Base-by-base conservation (phyloP, 1,284 basidiomycete genomes). In the Gomphus sp. region DNA sequence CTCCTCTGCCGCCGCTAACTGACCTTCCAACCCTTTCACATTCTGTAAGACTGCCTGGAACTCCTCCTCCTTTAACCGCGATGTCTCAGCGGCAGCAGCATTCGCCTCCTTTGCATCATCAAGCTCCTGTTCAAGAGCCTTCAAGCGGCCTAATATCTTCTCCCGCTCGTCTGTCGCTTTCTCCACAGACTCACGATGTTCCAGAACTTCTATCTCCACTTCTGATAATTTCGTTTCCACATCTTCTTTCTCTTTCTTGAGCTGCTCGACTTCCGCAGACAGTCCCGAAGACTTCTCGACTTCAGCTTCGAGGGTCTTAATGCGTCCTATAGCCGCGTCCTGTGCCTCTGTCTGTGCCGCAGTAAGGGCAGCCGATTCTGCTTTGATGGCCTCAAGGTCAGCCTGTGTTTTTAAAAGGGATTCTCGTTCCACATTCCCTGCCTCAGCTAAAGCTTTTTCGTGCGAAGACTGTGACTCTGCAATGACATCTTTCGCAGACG, bases 191-290 rank as follows among this genome's bases (percentile, higher is more conserved):
- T 89, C 87, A 68, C 81, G 88, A 60, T 88, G 69, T 71, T 93
- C 91, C 56, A 93, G 74, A 41, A 91, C 77, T 66, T 91, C 86
- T 51, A 89, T 73, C 71, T 93, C 88, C 12, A 93, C 76, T 63
- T 89, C 85, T 0, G 85, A 88, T 12, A 94, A 76, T 68, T 85
- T 91, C 65, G 75, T 80, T 51, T 85, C 82, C 54, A 76, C 81
- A 64, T 92, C 90, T 63, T 89, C 88, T 66, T 84, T 83, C 71
- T 91, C 87, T 22, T 69, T 69, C 66, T 80, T 81, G 58, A 91
- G 72, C 48, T 76, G 72, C 7, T 70, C 70, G 3, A 90, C 64
- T 66, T 89, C 83, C 12, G 75, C 68, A 60, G 77, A 72, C 14
- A 86, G 73, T 22, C 54, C 55, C 16, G 65, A 63, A 8, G 72